Conservation (phyloP, 75 land plant genomes). For the Pseudotsuga menziesii region DNA sequence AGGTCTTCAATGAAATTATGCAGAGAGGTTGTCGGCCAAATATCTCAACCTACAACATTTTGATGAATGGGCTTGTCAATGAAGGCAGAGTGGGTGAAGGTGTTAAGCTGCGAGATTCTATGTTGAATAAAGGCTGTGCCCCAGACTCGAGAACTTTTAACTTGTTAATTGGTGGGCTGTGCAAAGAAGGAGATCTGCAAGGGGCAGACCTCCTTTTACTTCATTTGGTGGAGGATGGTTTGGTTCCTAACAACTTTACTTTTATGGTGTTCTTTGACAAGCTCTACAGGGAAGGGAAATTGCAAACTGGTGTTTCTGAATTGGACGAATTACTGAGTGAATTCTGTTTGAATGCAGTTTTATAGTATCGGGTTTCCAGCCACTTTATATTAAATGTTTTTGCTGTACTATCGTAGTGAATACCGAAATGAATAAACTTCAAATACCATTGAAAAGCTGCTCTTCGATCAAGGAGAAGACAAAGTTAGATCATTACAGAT, state of each 20-base stretch:
- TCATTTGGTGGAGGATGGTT: not conserved
- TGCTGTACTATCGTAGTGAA: too few relatives aligned
- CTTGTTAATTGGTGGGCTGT: not conserved
- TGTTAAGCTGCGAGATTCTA: not conserved
- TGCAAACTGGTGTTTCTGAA: not conserved
- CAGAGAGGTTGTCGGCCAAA: not conserved
- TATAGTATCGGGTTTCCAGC: too few relatives aligned
- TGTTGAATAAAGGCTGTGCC: not conserved
- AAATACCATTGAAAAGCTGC: too few relatives aligned
- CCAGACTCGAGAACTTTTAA: not conserved
- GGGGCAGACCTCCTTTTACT: not conserved
- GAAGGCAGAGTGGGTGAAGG: not conserved
- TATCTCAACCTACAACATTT: not conserved
- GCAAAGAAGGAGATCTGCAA: not conserved
- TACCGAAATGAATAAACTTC: too few relatives aligned
- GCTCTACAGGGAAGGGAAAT: constrained; percentile 1
- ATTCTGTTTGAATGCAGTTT: not conserved
- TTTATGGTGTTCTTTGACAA: not conserved
- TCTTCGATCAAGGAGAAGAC: too few relatives aligned
- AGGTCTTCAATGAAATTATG: not conserved
- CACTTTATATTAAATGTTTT: too few relatives aligned
- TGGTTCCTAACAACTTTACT: not conserved
- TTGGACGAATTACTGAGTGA: not conserved
- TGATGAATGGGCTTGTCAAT: not conserved
- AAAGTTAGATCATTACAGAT: too few relatives aligned